phyloP scores from a whole-genome alignment of 2,329 filamentous ascomycete species.

The Aureobasidium sp. region DNA sequence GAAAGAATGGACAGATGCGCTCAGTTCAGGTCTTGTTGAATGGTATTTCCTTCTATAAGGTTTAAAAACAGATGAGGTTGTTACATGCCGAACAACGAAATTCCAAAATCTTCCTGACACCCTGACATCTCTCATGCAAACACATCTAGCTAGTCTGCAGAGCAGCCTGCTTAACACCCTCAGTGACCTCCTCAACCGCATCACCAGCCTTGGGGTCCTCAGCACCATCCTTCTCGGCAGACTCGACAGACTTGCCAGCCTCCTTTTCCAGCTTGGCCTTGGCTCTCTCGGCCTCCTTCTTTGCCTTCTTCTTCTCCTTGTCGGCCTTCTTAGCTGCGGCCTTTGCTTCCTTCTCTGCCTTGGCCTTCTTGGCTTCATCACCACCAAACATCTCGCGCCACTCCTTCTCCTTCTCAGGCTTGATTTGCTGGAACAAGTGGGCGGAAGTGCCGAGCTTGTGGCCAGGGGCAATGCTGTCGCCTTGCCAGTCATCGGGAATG shows the following conservation, averaged over 20 bases:
- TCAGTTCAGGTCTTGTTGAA: too few relatives aligned
- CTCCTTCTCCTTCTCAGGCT: slow-evolving; percentile 69
- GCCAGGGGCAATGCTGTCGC: slow-evolving; percentile 51
- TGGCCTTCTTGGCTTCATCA: slow-evolving; percentile 55
- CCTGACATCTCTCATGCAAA: background rate
- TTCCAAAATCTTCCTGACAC: background rate
- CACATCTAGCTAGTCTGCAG: slow-evolving; percentile 28
- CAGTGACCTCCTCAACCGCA: slow-evolving; percentile 35
- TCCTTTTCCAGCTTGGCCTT: slow-evolving; percentile 27
- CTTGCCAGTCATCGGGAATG: slow-evolving; percentile 51
- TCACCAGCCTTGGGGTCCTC: slow-evolving; percentile 25
- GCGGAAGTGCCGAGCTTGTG: slow-evolving; percentile 75
- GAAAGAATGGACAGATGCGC: too few relatives aligned
- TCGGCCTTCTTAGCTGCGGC: slow-evolving; percentile 51
- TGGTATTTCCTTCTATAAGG: too few relatives aligned
- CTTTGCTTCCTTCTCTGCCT: slow-evolving; percentile 59
- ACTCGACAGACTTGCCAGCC: slow-evolving; percentile 62
- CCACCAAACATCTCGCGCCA: slow-evolving; percentile 72
- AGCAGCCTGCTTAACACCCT: slow-evolving; percentile 36
- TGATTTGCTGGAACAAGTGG: slow-evolving; percentile 77
- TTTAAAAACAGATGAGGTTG: too few relatives aligned
- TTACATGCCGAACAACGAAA: background rate
- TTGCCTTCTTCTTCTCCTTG: slow-evolving; percentile 55
- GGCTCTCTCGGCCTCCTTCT: slow-evolving; percentile 55
- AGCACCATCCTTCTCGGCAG: slow-evolving; percentile 62